Evolutionary conservation across 768 basidiomycete genomes (phyloP), one percentile per base, ranked within the genome.

Genomic region (Terana coerulea): DNA sequence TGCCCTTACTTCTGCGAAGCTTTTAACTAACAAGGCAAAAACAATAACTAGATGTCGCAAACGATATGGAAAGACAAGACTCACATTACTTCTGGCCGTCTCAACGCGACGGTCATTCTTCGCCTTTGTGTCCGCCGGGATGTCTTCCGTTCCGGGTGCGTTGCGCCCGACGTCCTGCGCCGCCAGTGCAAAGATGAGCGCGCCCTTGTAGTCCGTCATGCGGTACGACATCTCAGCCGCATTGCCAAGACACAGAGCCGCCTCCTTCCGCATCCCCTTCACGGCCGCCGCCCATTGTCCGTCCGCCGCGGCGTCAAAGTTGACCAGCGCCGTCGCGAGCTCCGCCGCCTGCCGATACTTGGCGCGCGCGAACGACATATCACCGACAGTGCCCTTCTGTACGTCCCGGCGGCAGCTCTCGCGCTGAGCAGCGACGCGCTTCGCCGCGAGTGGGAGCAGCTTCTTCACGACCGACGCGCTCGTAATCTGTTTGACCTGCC

Each of bases 191-290:
- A 44, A 51, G 6, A 8, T 33, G 2, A 51, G 5, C 24, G 41
- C 50, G n/a, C 31, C 24, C 42, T 45, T 22, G 42, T 61, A 62
- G 10, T 57, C 45, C 17, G n/a, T 41, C 33, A 51, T 36, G 1
- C 60, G 53, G n/a, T 65, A 49, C 22, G 64, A 63, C 70, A 70
- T 70, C 58, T 71, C 68, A 5, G 70, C 66, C 14, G 67, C 68
- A 48, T 71, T 69, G 0, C 66, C 66, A 17, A 71, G 47, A 29
- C 64, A 68, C 14, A 67, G 56, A 0, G 68, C 69, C 3, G 65
- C 53, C 47, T 71, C 68, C 37, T 56, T 63, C 36, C 62, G 51
- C 10, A 58, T 59, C 15, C 62, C 67, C 2, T 33, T n/a, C 10
- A 67, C 41, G 35, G 62, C 67, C 26, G 55, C 52, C 2, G 41